Evolutionary conservation across 2,329 filamentous ascomycete genomes (phyloP), one percentile per base, ranked within the genome.

Genomic region (Dactylellina drechsleri): DNA sequence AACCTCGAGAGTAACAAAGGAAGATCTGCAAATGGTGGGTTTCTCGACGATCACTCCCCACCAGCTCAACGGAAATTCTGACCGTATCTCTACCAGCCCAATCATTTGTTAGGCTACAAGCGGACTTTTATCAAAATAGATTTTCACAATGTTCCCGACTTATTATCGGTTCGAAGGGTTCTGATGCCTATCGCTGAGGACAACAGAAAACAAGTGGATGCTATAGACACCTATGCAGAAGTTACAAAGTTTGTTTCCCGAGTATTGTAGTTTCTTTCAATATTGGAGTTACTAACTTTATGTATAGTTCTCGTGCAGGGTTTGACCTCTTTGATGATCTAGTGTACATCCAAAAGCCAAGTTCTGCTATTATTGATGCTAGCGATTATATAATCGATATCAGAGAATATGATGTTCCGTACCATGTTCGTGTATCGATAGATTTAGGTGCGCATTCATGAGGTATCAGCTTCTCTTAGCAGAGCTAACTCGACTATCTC

Each of bases 361-460:
- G 90, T 85, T 87, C 87, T 82, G 85, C 86, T 78, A 90, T 92
- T 84, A 86, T 90, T 79, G 93, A 98, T 83, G 93, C 94, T 72
- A 97, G 93, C 86, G 94, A 98, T 86, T 97, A 90, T 83, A 93
- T 99, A 86, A 88, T 97, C 84, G 96, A 99, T 87, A 96, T 99
- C 82, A 90, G 95, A 86, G 95, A 99, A 85, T 99, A 96, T 83
- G 95, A 99, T 83, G 96, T 99, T 80, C 96, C 95, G 78, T 99
- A 99, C 85, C 95, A 99, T 85, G 95, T 99, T 81, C 89, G 95
- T 87, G 94, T 99, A 84, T 92, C 96, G 83, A 99, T 99, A 84
- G 95, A 99, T 84, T 88, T 92, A 86, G 87, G 91, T 92, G 81
- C 56, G 83, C 80, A n/a, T 47, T 12, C 41, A 36, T 40, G 4